These are phyloP conservation scores for Acacia melanoxylon DNA, from an alignment of 306 rosid genomes.

Conservation along the genomic window DNA sequence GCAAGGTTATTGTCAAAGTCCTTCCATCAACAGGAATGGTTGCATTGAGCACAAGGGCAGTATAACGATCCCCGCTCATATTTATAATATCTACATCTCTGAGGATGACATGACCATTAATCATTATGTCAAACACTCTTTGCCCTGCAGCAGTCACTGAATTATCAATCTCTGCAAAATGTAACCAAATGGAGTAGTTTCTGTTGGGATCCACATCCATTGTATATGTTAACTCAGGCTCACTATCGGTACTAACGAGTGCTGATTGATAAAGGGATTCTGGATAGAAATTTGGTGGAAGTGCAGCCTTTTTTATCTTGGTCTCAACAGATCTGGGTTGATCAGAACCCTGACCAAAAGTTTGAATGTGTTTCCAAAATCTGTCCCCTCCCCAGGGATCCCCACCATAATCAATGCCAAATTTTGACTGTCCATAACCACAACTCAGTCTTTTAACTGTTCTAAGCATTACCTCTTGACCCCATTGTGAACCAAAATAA, in stretches of 20 bases:
- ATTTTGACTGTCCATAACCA: slow-evolving; percentile 75
- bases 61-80: slow-evolving; percentile 66
- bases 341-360: slow-evolving; percentile 67
- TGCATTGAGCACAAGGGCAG: slow-evolving; percentile 82
- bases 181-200: slow-evolving; percentile 93
- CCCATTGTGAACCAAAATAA: slow-evolving; percentile 54
- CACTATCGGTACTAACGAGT: slow-evolving; percentile 58
- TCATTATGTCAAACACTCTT: slow-evolving; percentile 75
- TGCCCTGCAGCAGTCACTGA: slow-evolving; percentile 58
- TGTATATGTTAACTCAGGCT: slow-evolving; percentile 67
- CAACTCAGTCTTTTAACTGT: slow-evolving; percentile 81
- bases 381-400: slow-evolving; percentile 87
- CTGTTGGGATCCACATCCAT: slow-evolving; percentile 86
- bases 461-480: slow-evolving; percentile 63
- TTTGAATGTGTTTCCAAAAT: slow-evolving; percentile 60
- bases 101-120: slow-evolving; percentile 62
- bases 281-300: slow-evolving; percentile 85
- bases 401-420: slow-evolving; percentile 67
- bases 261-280: slow-evolving; percentile 79
- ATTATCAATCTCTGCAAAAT: slow-evolving; percentile 84
- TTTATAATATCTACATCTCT: slow-evolving; percentile 68
- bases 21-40: slow-evolving; percentile 79
- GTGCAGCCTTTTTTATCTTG: slow-evolving; percentile 65
- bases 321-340: slow-evolving; percentile 60
- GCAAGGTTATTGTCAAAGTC: slow-evolving; percentile 66